A percentile compares a stretch with the other conserved stretches of the same genome.
Evolutionary conservation across 257 asterid species (phyloP).

Genomic region (Forsythia viridissima): DNA sequence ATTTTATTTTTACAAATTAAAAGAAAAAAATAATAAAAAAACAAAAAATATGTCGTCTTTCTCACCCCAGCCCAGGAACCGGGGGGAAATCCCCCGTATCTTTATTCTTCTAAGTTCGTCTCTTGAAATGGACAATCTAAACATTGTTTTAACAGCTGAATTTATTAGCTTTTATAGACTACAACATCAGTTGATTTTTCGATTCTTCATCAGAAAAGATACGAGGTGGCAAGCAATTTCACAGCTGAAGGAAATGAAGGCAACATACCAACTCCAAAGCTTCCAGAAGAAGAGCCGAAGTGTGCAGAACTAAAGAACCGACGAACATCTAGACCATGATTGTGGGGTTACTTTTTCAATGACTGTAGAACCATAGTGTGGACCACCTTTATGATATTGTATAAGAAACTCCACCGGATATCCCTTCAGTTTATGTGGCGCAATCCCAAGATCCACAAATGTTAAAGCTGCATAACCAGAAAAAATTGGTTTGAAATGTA

Average conservation of each 20-base stretch:
- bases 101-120: slow-evolving; percentile 39
- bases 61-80: too few species aligned
- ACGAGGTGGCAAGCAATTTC: background rate
- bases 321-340: slow-evolving; percentile 48
- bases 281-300: slow-evolving; percentile 20
- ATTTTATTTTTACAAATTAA: too few species aligned
- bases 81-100: slow-evolving; percentile 15
- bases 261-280: slow-evolving; percentile 28
- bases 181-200: slow-evolving; percentile 14
- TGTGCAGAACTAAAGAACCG: slow-evolving; percentile 8
- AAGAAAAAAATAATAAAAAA: too few species aligned
- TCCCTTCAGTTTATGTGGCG: slow-evolving; percentile 82
- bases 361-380: slow-evolving; percentile 85
- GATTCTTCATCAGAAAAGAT: slow-evolving; percentile 13
- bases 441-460: slow-evolving; percentile 76
- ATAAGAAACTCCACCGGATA: slow-evolving; percentile 84
- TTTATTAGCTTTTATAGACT: background rate
- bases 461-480: slow-evolving; percentile 58
- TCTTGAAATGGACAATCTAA: slow-evolving; percentile 22
- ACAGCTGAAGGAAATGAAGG: slow-evolving; percentile 25
- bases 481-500: slow-evolving; percentile 13
- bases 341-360: slow-evolving; percentile 67
- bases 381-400: slow-evolving; percentile 92
- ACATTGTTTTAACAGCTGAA: slow-evolving; percentile 26
- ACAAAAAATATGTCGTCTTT: too few species aligned